phyloP scores from a whole-genome alignment of 1,284 basidiomycete genomes.

The Melanopsichium pennsylvanicum region DNA sequence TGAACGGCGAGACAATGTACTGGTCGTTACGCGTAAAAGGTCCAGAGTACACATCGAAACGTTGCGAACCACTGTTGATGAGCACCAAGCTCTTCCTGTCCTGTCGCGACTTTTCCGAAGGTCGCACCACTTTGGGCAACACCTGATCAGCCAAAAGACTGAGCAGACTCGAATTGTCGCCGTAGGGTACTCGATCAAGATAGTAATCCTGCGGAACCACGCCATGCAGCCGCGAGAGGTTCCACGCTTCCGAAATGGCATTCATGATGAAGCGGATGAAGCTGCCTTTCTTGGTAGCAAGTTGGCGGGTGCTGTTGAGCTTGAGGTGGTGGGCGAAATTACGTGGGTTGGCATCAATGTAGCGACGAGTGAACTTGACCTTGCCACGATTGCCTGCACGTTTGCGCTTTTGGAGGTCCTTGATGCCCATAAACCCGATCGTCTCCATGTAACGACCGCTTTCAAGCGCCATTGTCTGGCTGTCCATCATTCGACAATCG shows the following conservation, averaged over 20 bases:
- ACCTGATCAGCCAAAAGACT: slow-evolving; percentile 53
- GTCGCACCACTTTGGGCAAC: slow-evolving; percentile 60
- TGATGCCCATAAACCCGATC: slow-evolving; percentile 46
- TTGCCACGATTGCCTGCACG: slow-evolving; percentile 38
- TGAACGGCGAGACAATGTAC: slow-evolving; percentile 62
- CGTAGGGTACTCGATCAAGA: slow-evolving; percentile 53
- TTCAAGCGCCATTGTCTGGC: slow-evolving; percentile 57
- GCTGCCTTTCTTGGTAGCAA: slow-evolving; percentile 57
- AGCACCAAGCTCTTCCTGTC: slow-evolving; percentile 52
- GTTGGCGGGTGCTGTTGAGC: slow-evolving; percentile 30
- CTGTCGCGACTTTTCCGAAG: slow-evolving; percentile 43
- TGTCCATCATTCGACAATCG: slow-evolving; percentile 59
- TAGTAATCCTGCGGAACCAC: slow-evolving; percentile 63
- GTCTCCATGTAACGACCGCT: slow-evolving; percentile 61
- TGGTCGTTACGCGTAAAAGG: slow-evolving; percentile 62
- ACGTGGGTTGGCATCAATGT: slow-evolving; percentile 69
- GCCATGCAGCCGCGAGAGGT: slow-evolving; percentile 56
- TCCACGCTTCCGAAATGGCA: slow-evolving; percentile 56
- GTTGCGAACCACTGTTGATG: slow-evolving; percentile 62
- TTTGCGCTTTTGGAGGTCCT: slow-evolving; percentile 35
- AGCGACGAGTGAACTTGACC: slow-evolving; percentile 67
- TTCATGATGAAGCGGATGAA: slow-evolving; percentile 57
- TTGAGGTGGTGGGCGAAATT: slow-evolving; percentile 59
- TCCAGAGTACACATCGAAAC: slow-evolving; percentile 60
- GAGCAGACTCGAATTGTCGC: slow-evolving; percentile 51